Conservation (phyloP, 2,329 filamentous ascomycete genomes). For the Penicillium sumatraense region DNA sequence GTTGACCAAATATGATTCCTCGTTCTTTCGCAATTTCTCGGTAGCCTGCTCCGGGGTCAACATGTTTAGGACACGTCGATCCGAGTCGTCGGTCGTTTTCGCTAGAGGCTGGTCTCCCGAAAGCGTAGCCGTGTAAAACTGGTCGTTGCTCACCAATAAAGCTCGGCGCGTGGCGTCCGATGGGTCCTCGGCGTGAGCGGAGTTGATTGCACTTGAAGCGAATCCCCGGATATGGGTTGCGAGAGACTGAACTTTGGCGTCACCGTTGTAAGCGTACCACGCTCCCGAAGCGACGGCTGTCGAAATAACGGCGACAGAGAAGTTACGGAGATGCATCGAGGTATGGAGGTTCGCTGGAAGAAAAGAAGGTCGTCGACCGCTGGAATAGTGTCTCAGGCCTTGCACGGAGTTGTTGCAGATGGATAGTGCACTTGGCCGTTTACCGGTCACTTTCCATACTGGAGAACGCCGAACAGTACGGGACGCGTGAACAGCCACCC, state of each 20-base stretch:
- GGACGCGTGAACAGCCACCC: slow-evolving; percentile 50
- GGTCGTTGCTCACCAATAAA: slow-evolving; percentile 85
- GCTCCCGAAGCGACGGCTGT: slow-evolving; percentile 53
- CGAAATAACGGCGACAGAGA: slow-evolving; percentile 54
- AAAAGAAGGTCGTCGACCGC: slow-evolving; percentile 40
- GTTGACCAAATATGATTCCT: slow-evolving; percentile 90
- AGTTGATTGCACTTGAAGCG: slow-evolving; percentile 28
- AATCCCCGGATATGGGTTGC: slow-evolving; percentile 29
- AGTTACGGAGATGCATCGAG: slow-evolving; percentile 55
- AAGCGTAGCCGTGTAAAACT: slow-evolving; percentile 85
- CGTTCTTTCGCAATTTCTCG: slow-evolving; percentile 82
- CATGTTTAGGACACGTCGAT: slow-evolving; percentile 91
- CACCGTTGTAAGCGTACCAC: slow-evolving; percentile 54
- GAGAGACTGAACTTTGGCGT: slow-evolving; percentile 31
- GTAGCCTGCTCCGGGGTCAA: slow-evolving; percentile 92
- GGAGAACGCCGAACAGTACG: slow-evolving; percentile 52
- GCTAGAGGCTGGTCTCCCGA: slow-evolving; percentile 84
- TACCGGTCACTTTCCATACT: slow-evolving; percentile 48
- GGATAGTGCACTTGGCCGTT: slow-evolving; percentile 39
- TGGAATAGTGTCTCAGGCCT: slow-evolving; percentile 39
- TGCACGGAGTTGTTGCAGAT: slow-evolving; percentile 45
- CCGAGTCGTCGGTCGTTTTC: slow-evolving; percentile 84
- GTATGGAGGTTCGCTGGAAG: slow-evolving; percentile 45
- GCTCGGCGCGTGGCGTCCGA: slow-evolving; percentile 66
- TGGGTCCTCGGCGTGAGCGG: slow-evolving; percentile 42